Evolutionary conservation across 2,329 filamentous ascomycete genomes (phyloP).

Genomic region (Pestalotiopsis sp.): DNA sequence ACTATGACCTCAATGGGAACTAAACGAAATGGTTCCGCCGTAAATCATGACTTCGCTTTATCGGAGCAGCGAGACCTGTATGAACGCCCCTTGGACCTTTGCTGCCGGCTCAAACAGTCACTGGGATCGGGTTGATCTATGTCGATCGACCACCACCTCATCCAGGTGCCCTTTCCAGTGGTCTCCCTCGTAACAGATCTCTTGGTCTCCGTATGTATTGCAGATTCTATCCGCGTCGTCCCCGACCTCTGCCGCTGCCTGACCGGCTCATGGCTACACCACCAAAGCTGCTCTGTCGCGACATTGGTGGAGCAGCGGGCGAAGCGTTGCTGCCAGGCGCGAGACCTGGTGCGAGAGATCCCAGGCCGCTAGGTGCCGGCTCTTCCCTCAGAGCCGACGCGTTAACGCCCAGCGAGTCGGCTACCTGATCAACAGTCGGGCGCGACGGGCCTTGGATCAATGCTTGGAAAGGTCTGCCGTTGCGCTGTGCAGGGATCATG

Average conservation of each 20-base stretch:
- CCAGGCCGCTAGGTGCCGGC: constrained; percentile 28
- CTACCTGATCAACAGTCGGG: constrained; percentile 50
- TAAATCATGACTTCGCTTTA: not conserved
- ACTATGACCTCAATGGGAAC: not conserved
- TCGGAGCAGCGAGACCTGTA: not conserved
- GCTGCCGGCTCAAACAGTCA: too few species aligned
- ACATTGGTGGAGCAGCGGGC: constrained; percentile 50
- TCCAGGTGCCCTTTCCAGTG: too few species aligned
- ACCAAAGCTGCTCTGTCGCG: constrained; percentile 57
- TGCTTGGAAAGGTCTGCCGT: constrained; percentile 48
- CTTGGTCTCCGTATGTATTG: not conserved
- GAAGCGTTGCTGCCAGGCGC: constrained; percentile 20
- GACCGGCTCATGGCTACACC: constrained; percentile 60
- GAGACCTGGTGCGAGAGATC: constrained; percentile 23
- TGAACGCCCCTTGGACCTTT: not conserved
- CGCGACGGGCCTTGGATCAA: constrained; percentile 45
- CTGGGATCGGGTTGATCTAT: too few species aligned
- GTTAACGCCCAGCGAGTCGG: constrained; percentile 53
- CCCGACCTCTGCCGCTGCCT: constrained; percentile 49
- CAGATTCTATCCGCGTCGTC: constrained; percentile 12
- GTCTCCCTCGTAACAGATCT: not conserved
- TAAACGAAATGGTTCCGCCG: not conserved
- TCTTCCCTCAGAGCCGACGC: constrained; percentile 47
- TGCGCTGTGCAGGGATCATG: constrained; percentile 50
- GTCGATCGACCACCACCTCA: too few species aligned